Evolutionary conservation across 2,329 filamentous ascomycete genomes (phyloP), one percentile per base, ranked within the genome.

Genomic region (Ceratocystiopsis brevicomis): DNA sequence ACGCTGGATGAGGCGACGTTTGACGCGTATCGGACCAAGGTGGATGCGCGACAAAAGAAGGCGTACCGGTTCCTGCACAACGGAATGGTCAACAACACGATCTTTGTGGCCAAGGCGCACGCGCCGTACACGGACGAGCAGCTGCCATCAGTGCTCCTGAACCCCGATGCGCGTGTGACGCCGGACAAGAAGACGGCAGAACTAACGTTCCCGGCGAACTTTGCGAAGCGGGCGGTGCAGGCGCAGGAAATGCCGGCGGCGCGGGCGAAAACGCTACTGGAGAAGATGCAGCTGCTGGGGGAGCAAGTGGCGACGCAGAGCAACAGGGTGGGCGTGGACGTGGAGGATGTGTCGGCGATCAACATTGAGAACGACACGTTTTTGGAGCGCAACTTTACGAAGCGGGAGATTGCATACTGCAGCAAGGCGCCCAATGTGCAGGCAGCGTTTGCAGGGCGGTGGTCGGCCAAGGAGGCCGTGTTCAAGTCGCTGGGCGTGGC

Each of bases 21-120:
- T 63, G 65, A 75, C 47, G 67, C 75, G 45, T 98, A 98, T 72
- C 81, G 79, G 59, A 65, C 68, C 56, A 96, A 93, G 73, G 85
- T 96, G 16, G 80, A 85, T 56, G 78, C 85, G 36, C 77, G 90
- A 50, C 92, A 98, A 64, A 96, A 95, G 84, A 95, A 88, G 69
- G 85, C 90, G 0, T 98, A 98, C 71, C 77, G 90, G 50, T 96
- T 84, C 76, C 94, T 92, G 78, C 92, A 98, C 68, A 93, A 94
- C 55, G 87, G 88, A 49, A 71, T 98, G 60, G 87, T 96, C 71
- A 95, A 93, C 71, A 96, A 98, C 71, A 84, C 78, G 51, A 73
- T 98, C 61, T 98, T 98, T 64, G 86, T 93, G 49, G 87, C 92
- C 61, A 98, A 98, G 77, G 73, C 73, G 57, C 78, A 87, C 59